Conservation (phyloP, 1,284 basidiomycete genomes). For the Papiliotrema fonsecae region DNA sequence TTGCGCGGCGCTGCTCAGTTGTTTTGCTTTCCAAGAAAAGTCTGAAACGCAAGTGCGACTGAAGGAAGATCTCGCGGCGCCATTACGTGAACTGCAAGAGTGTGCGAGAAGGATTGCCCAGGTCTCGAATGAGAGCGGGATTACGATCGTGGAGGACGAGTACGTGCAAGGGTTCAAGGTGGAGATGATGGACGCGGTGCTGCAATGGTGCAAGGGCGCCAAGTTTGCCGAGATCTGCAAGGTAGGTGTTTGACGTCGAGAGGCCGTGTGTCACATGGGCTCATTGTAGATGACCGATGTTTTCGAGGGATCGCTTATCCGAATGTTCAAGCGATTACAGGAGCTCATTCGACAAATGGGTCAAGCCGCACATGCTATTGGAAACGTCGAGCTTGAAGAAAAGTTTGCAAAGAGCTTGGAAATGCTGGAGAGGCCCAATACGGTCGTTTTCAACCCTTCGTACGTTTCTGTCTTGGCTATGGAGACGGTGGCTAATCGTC, state of each 20-base stretch:
- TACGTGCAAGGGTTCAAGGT: conserved; percentile 97
- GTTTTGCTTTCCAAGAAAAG: conserved; percentile 98
- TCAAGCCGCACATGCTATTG: conserved; percentile 90
- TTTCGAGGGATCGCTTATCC: conserved; percentile 91
- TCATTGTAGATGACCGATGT: conserved; percentile 86
- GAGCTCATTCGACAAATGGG: conserved; percentile 95
- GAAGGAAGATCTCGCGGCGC: conserved; percentile 87
- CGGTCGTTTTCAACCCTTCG: conserved; percentile 90
- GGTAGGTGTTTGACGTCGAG: conserved; percentile 51
- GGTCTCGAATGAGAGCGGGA: conserved; percentile 87
- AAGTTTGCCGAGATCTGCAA: conserved; percentile 95
- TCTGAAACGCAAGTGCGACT: conserved; percentile 82
- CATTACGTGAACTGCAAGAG: conserved; percentile 91
- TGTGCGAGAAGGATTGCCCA: conserved; percentile 90
- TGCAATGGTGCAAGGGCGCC: conserved; percentile 97
- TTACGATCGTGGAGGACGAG: conserved; percentile 84
- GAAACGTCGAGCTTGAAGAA: conserved; percentile 84
- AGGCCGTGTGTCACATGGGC: too few relatives aligned
- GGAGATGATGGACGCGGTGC: conserved; percentile 94
- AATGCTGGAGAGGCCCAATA: conserved; percentile 84
- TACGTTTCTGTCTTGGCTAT: too few relatives aligned
- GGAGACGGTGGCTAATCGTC: too few relatives aligned
- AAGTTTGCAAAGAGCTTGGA: conserved; percentile 84
- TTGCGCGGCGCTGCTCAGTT: conserved; percentile 85
- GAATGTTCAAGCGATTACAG: conserved; percentile 87